Conservation (phyloP, 345 rosid species). For the Stellera chamaejasme region DNA sequence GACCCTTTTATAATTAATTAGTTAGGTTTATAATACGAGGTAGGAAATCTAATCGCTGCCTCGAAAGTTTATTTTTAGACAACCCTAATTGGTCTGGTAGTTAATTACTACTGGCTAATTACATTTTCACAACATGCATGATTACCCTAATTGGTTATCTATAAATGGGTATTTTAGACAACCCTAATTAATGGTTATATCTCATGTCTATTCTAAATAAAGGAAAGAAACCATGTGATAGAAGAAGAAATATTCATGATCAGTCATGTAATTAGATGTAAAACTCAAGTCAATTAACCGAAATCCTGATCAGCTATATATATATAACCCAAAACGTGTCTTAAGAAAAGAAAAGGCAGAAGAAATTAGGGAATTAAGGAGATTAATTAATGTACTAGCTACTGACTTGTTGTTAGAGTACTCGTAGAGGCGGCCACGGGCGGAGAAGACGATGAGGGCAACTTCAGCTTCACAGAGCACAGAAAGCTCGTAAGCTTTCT, state of each 20-base stretch:
- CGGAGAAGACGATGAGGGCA: slow-evolving; percentile 92
- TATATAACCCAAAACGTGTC: neutral
- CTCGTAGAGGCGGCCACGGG: slow-evolving; percentile 94
- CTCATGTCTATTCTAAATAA: neutral
- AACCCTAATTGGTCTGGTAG: too few species aligned
- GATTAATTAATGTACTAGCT: neutral
- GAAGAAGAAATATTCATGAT: too few species aligned
- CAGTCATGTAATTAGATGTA: too few species aligned
- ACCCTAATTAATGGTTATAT: slow-evolving; percentile 1
- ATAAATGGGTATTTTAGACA: too few species aligned
- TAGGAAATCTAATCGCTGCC: too few species aligned
- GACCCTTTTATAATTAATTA: too few species aligned
- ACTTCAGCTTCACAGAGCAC: slow-evolving; percentile 93
- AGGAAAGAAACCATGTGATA: neutral
- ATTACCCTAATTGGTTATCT: too few species aligned
- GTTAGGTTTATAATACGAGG: too few species aligned
- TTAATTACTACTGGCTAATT: too few species aligned
- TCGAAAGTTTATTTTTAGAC: too few species aligned
- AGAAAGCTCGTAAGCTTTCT: slow-evolving; percentile 87
- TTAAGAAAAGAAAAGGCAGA: neutral
- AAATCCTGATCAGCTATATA: too few species aligned
- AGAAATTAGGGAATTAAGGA: neutral
- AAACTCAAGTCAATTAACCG: neutral
- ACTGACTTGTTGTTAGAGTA: slow-evolving; percentile 85
- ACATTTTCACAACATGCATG: too few species aligned